Conservation (phyloP, 176 grass and related monocot genomes). For the Oryza longistaminata region DNA sequence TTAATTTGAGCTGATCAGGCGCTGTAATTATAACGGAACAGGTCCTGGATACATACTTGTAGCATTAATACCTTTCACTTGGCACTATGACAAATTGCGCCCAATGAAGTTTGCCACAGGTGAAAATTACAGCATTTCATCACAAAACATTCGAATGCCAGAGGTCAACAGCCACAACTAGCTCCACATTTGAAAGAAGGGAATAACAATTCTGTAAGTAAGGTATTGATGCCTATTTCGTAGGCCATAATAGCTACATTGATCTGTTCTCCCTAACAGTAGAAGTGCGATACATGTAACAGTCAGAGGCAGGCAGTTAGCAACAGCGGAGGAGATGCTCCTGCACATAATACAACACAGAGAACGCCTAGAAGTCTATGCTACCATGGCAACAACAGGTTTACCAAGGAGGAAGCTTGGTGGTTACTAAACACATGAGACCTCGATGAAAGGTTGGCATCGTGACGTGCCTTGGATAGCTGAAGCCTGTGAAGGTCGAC, state of each 20-base stretch:
- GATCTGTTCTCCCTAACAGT: constrained; percentile 20
- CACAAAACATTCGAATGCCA: not conserved
- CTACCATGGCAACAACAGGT: constrained; percentile 10
- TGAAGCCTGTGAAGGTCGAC: constrained; percentile 7
- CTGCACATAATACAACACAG: constrained; percentile 36
- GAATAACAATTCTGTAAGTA: not conserved
- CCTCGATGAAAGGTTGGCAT: not conserved
- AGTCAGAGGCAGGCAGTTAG: constrained; percentile 22
- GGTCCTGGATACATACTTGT: not conserved
- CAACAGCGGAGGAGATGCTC: constrained; percentile 36
- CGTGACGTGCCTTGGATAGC: constrained; percentile 5
- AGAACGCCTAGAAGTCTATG: not conserved
- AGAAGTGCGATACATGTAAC: constrained; percentile 27
- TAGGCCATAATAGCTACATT: not conserved
- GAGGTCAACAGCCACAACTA: not conserved
- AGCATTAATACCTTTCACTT: not conserved
- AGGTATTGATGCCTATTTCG: not conserved
- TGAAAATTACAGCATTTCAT: not conserved
- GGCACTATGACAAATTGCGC: not conserved
- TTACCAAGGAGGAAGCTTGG: constrained; percentile 13
- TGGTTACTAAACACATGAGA: constrained; percentile 23
- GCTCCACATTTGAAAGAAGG: not conserved
- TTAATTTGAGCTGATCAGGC: not conserved
- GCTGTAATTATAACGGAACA: not conserved
- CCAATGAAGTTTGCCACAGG: not conserved